A percentile compares a stretch with the other conserved stretches of the same genome.
Evolutionary conservation across 257 asterid species (phyloP).

Genomic region (Coffea eugenioides): DNA sequence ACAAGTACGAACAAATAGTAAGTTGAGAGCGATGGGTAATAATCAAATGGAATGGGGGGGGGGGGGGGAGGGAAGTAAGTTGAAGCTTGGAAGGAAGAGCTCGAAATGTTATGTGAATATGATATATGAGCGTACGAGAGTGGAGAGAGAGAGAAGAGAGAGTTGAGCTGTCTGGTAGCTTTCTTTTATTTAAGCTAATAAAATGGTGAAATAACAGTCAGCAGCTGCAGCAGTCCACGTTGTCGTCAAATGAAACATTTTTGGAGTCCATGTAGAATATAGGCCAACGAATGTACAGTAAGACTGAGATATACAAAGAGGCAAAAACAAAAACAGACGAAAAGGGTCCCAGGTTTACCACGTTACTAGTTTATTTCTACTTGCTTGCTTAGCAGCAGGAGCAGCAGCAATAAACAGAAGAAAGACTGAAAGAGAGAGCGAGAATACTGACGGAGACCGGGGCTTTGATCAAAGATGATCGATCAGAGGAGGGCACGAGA

Average conservation of each 20-base stretch:
- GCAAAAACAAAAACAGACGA: not conserved
- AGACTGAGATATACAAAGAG: not conserved
- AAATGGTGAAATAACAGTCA: constrained; percentile 50
- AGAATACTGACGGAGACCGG: not conserved
- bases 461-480: not conserved
- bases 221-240: constrained; percentile 49
- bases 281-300: constrained; percentile 1
- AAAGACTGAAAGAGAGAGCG: not conserved
- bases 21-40: constrained; percentile 51
- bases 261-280: not conserved
- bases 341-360: constrained; percentile 6
- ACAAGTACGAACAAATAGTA: constrained; percentile 27
- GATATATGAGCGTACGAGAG: constrained; percentile 15
- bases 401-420: not conserved
- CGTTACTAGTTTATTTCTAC: not conserved
- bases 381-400: not conserved
- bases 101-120: not conserved
- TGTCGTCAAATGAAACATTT: constrained; percentile 39
- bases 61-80: too few relatives aligned
- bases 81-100: constrained; percentile 8
- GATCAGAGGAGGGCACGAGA: not conserved
- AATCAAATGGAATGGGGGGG: constrained; percentile 36
- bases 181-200: constrained; percentile 33
- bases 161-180: constrained; percentile 33
- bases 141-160: constrained; percentile 7